Evolutionary conservation across 177 flowering plant species (phyloP).

Genomic region (Vitis hybrid): DNA sequence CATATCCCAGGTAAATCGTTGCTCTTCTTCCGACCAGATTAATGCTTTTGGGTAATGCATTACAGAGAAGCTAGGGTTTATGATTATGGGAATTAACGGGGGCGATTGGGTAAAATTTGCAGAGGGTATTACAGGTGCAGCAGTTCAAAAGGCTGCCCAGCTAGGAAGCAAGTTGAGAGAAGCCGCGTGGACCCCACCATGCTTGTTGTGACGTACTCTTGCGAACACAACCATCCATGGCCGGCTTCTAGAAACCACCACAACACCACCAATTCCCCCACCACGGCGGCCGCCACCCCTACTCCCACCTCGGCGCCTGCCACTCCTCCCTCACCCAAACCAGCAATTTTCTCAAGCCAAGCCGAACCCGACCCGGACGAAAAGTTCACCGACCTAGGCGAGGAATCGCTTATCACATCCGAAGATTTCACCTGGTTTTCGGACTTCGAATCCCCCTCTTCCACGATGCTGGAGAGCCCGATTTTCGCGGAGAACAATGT

Average conservation of each 20-base stretch:
- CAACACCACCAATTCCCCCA: conserved; percentile 9
- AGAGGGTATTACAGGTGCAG: conserved; percentile 91
- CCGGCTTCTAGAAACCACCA: conserved; percentile 49
- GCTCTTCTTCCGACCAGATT: background rate
- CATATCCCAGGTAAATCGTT: conserved; percentile 66
- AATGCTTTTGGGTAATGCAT: background rate
- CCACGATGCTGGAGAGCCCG: conserved; percentile 55
- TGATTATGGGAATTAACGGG: too few relatives aligned
- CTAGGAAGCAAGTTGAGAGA: conserved; percentile 89
- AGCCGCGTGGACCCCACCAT: conserved; percentile 73
- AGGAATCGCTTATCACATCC: conserved; percentile 24
- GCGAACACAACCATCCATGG: conserved; percentile 82
- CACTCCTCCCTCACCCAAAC: conserved; percentile 1
- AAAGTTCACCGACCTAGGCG: conserved; percentile 30
- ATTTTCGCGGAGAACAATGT: conserved; percentile 28
- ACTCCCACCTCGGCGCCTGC: background rate
- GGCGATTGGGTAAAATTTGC: conserved; percentile 6
- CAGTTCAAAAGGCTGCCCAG: conserved; percentile 92
- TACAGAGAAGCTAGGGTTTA: background rate
- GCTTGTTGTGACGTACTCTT: conserved; percentile 77
- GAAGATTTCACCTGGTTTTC: conserved; percentile 63
- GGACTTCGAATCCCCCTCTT: conserved; percentile 50
- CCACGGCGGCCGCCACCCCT: conserved; percentile 10
- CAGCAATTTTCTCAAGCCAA: background rate
- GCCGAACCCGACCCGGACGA: conserved; percentile 16